A percentile compares a stretch with the other conserved stretches of the same genome.
These are phyloP conservation scores for Gracilaria gracilis DNA, from an alignment of 23 red algal species.

Conservation along the genomic window DNA sequence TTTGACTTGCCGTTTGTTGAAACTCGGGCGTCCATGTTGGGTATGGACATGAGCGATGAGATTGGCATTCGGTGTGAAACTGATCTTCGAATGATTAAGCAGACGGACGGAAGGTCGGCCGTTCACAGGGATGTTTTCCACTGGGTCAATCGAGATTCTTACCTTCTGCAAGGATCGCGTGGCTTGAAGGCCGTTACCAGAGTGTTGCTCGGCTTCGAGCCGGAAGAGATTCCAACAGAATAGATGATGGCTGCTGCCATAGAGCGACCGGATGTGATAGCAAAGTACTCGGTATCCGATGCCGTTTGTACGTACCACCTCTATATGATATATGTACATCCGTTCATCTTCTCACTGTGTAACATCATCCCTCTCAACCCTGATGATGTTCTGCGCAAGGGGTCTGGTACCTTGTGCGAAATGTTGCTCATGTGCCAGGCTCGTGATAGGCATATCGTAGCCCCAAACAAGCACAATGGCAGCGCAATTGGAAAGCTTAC, in stretches of 20 bases:
- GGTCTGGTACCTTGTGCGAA: constrained; percentile 97
- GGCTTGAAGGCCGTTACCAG: constrained; percentile 96
- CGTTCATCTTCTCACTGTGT: constrained; percentile 97
- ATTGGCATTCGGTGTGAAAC: constrained; percentile 72
- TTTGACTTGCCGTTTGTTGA: constrained; percentile 98
- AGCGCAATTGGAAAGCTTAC: constrained; percentile 63
- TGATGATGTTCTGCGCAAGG: constrained; percentile 98
- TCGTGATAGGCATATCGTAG: constrained; percentile 76
- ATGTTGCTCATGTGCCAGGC: constrained; percentile 96
- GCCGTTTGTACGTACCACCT: constrained; percentile 98
- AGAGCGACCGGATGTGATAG: constrained; percentile 82
- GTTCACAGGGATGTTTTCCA: constrained; percentile 98
- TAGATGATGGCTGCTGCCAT: constrained; percentile 91
- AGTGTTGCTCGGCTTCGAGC: constrained; percentile 94
- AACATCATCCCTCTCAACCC: constrained; percentile 95
- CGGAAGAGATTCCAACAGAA: constrained; percentile 94
- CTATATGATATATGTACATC: constrained; percentile 95
- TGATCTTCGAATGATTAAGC: constrained; percentile 24
- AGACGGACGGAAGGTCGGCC: constrained; percentile 72
- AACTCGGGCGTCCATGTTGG: constrained; percentile 75
- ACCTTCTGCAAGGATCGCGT: constrained; percentile 97
- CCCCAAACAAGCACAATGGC: constrained; percentile 89
- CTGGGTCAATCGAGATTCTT: constrained; percentile 99
- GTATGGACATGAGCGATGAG: constrained; percentile 84
- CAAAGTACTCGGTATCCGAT: constrained; percentile 97